Base-by-base conservation (phyloP, 73 alveolate genomes). In the Durusdinium trenchii region DNA sequence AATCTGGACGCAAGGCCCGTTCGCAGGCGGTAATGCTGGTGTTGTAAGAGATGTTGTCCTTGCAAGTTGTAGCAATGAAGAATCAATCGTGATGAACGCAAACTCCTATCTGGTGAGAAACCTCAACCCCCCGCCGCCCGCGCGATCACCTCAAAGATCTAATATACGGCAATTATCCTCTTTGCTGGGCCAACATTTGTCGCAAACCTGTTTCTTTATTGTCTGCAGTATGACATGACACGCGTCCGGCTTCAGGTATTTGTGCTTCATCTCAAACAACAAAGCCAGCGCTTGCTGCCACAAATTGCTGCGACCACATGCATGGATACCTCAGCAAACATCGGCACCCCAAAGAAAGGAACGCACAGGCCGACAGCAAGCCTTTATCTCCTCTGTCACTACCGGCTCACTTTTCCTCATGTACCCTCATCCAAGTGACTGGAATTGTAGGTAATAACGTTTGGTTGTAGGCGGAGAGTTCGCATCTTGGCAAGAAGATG, bases 361-460 rank as follows among this genome's bases (percentile, higher is more conserved):
- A 7, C 28, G n/a, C 46, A 64, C 9, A 30, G 79, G 36, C 32
- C 43, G 76, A 12, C 76, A 73, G 40, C 9, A 48, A n/a, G n/a
- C n/a, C n/a, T n/a, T n/a, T n/a, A n/a, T n/a, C n/a, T n/a, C n/a
- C n/a, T n/a, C n/a, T n/a, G 28, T 73, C 52, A 73, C 84, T 38
- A n/a, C 51, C 9, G 51, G 73, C 30, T 60, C 7, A 60, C 18
- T 32, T 23, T n/a, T 26, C 3, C 42, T n/a, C 81, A 18, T 16
- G 6, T 43, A 18, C 42, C 62, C 36, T 10, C 75, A 54, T 54
- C 64, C 94, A 52, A 50, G 94, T 18, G 14, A 40, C 94, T 51
- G 45, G 98, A 76, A 47, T 91, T 91, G 98, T 47, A 91, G 3
- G 90, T 91, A 35, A 91, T 91, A 89, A 91, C 90, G 67, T 91